These are phyloP conservation scores for Arthrobotrys entomopaga DNA, from an alignment of 2,329 filamentous ascomycete genomes.

Conservation along the genomic window DNA sequence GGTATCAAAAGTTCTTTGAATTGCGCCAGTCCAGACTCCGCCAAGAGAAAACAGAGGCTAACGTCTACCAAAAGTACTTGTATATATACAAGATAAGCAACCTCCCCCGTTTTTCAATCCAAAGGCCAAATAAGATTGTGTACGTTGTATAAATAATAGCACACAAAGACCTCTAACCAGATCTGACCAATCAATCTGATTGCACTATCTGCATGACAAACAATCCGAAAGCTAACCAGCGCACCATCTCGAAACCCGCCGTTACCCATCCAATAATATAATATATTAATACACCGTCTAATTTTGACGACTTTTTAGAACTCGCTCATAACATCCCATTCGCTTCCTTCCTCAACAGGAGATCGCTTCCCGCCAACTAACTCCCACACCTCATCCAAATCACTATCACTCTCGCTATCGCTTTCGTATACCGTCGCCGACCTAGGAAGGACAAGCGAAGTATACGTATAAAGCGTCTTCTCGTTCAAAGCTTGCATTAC, in stretches of 20 bases:
- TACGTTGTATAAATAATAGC: too few species aligned
- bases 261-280: constrained; percentile 1
- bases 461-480: constrained; percentile 13
- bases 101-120: too few species aligned
- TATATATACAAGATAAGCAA: too few species aligned
- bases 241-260: constrained; percentile 2
- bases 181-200: too few species aligned
- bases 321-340: constrained; percentile 54
- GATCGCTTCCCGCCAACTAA: constrained; percentile 11
- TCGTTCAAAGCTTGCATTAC: background rate
- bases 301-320: constrained; percentile 1
- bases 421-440: background rate
- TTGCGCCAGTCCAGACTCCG: too few species aligned
- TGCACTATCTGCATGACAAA: too few species aligned
- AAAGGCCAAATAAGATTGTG: too few species aligned
- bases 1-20: too few species aligned
- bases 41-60: too few species aligned
- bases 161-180: too few species aligned
- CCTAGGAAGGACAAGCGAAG: constrained; percentile 6
- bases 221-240: too few species aligned
- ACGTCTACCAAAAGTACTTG: too few species aligned
- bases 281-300: background rate
- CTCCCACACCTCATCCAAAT: constrained; percentile 46
- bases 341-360: constrained; percentile 32
- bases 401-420: constrained; percentile 1